Conservation (phyloP, 352 stramenopile genomes). For the Phytophthora melonis region DNA sequence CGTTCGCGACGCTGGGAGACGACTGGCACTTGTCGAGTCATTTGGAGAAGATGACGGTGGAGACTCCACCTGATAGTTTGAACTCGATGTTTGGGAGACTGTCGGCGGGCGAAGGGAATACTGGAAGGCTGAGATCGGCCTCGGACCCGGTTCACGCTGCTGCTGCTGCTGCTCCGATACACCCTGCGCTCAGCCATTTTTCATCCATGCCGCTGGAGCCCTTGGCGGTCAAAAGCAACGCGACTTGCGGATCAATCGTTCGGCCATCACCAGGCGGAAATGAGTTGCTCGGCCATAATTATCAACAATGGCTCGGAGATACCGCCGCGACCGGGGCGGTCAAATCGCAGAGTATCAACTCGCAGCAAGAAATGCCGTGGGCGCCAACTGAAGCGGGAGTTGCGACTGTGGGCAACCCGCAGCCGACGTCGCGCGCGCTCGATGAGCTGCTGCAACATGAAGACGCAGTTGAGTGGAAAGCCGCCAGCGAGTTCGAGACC, state of each 20-base stretch:
- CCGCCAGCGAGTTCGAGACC: slow-evolving; percentile 21
- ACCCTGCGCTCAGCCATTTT: slow-evolving; percentile 23
- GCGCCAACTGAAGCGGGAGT: slow-evolving; percentile 10
- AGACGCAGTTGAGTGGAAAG: slow-evolving; percentile 45
- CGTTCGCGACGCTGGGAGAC: slow-evolving; percentile 36
- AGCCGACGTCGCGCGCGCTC: slow-evolving; percentile 34
- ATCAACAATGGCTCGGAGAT: slow-evolving; percentile 25
- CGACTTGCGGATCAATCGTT: neutral
- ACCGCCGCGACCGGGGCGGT: neutral
- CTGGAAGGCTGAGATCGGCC: slow-evolving; percentile 24
- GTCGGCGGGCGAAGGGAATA: neutral
- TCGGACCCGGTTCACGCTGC: slow-evolving; percentile 33
- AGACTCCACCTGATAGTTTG: slow-evolving; percentile 20
- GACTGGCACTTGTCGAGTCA: slow-evolving; percentile 65
- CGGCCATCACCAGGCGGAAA: neutral
- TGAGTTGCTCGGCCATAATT: slow-evolving; percentile 7
- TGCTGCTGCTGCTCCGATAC: slow-evolving; percentile 11
- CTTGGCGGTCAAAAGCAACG: slow-evolving; percentile 8
- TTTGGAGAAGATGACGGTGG: slow-evolving; percentile 77
- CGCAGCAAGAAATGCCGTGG: slow-evolving; percentile 15
- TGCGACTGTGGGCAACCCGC: slow-evolving; percentile 9
- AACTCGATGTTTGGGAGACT: slow-evolving; percentile 16
- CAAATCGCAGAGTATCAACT: slow-evolving; percentile 1
- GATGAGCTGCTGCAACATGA: slow-evolving; percentile 46
- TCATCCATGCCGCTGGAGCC: slow-evolving; percentile 25